Conservation (phyloP, 805 yeast species). For the Candida golubevii region DNA sequence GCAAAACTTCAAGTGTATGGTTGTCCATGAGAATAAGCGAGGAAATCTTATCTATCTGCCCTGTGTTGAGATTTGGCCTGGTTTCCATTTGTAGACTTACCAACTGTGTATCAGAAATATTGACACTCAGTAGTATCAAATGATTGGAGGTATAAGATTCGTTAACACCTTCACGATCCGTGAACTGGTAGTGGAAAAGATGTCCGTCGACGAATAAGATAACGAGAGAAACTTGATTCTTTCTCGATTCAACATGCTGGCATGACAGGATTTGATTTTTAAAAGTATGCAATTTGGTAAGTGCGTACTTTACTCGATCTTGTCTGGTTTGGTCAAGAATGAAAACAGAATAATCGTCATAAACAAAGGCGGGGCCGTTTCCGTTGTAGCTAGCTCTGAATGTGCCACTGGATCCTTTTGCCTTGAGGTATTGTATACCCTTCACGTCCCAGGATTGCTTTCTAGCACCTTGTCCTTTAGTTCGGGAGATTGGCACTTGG, state of each 20-base stretch:
- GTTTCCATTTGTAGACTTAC: slow-evolving; percentile 6
- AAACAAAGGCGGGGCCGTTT: not conserved
- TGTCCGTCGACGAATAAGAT: slow-evolving; percentile 8
- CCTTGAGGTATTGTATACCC: not conserved
- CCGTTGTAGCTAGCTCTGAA: not conserved
- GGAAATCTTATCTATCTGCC: not conserved
- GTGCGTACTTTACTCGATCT: not conserved
- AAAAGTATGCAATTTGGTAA: slow-evolving; percentile 2
- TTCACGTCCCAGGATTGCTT: not conserved
- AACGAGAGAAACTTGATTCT: not conserved
- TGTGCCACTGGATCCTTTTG: slow-evolving; percentile 1
- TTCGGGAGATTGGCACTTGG: slow-evolving; percentile 3
- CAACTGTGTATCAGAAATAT: not conserved
- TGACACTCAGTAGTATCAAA: slow-evolving; percentile 5
- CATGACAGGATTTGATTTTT: not conserved
- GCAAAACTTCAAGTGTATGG: slow-evolving; percentile 3
- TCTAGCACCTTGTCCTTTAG: not conserved
- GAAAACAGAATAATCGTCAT: slow-evolving; percentile 2
- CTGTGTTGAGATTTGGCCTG: slow-evolving; percentile 1
- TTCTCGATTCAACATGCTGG: not conserved
- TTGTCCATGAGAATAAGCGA: slow-evolving; percentile 7
- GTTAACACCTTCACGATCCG: not conserved
- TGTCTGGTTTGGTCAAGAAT: not conserved
- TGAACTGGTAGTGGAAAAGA: not conserved
- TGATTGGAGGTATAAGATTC: slow-evolving; percentile 3